Conservation (phyloP, 1,139 yeast species). For the Arxiozyma slooffiae region DNA sequence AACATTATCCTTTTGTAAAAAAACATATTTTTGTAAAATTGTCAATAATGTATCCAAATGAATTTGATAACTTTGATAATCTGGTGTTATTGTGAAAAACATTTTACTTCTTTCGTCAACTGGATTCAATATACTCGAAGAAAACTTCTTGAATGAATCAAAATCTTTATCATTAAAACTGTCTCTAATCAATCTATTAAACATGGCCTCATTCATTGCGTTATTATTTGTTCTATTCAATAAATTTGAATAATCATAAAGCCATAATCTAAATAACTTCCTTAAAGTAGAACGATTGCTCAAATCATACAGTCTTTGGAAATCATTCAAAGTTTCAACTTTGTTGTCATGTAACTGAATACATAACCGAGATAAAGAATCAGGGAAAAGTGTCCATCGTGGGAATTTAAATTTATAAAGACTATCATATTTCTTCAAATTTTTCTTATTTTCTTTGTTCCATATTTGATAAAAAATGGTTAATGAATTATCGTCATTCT, state of each 20-base stretch:
- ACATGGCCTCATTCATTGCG: constrained; percentile 15
- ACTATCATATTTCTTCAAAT: constrained; percentile 11
- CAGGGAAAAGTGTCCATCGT: constrained; percentile 20
- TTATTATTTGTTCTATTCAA: constrained; percentile 4
- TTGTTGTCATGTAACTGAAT: constrained; percentile 15
- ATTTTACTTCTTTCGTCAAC: constrained; percentile 10
- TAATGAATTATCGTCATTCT: not conserved
- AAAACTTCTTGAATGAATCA: constrained; percentile 14
- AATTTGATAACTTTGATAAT: constrained; percentile 6
- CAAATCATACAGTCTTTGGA: constrained; percentile 17
- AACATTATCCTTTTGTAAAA: not conserved
- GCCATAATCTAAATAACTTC: constrained; percentile 21
- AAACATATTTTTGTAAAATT: constrained; percentile 12
- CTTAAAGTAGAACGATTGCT: constrained; percentile 11
- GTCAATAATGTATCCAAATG: constrained; percentile 11
- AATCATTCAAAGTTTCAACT: constrained; percentile 18
- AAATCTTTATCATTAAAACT: constrained; percentile 14
- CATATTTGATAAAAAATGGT: constrained; percentile 19
- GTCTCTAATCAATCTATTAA: constrained; percentile 15
- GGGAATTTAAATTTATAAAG: constrained; percentile 24
- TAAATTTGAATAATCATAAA: constrained; percentile 18
- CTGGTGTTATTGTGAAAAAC: constrained; percentile 9
- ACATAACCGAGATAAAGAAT: constrained; percentile 13
- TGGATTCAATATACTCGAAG: constrained; percentile 19
- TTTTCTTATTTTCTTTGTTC: constrained; percentile 14